Conservation (phyloP, 2,329 filamentous ascomycete species). For the Monosporascus sp. region DNA sequence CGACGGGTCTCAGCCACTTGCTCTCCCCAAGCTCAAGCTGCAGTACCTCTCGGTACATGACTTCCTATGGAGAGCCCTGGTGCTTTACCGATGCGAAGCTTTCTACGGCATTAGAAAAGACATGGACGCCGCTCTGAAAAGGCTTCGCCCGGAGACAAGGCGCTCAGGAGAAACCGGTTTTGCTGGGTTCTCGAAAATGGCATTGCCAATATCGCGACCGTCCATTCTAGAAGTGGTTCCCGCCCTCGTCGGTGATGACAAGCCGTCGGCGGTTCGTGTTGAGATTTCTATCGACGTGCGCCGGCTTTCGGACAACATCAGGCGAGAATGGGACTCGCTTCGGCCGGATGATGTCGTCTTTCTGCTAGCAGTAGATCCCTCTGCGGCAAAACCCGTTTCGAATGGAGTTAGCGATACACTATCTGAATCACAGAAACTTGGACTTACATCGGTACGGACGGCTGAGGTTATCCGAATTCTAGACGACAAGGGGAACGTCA, state of each 20-base stretch:
- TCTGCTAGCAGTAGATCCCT: conserved; percentile 68
- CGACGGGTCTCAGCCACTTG: conserved; percentile 78
- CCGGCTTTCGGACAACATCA: conserved; percentile 67
- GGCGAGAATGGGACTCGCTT: conserved; percentile 85
- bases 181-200: conserved; percentile 86
- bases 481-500: conserved; percentile 73
- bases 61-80: conserved; percentile 92
- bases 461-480: conserved; percentile 82
- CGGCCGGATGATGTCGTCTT: conserved; percentile 87
- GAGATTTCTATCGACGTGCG: conserved; percentile 83
- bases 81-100: conserved; percentile 82
- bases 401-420: conserved; percentile 47
- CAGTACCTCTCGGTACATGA: conserved; percentile 94
- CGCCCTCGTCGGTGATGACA: conserved; percentile 73
- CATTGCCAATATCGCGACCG: conserved; percentile 77
- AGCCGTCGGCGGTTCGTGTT: conserved; percentile 78
- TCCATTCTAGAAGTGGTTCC: conserved; percentile 83
- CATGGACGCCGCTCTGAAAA: conserved; percentile 74
- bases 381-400: conserved; percentile 42
- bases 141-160: conserved; percentile 65
- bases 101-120: conserved; percentile 94
- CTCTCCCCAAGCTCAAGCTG: conserved; percentile 89
- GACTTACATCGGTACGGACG: conserved; percentile 67
- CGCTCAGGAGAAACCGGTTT: conserved; percentile 67
- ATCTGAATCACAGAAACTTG: conserved; percentile 55